A percentile compares a stretch with the other conserved stretches of the same genome.
Conservation (phyloP, 805 yeast species). For the Phaffomyces antillensis region DNA sequence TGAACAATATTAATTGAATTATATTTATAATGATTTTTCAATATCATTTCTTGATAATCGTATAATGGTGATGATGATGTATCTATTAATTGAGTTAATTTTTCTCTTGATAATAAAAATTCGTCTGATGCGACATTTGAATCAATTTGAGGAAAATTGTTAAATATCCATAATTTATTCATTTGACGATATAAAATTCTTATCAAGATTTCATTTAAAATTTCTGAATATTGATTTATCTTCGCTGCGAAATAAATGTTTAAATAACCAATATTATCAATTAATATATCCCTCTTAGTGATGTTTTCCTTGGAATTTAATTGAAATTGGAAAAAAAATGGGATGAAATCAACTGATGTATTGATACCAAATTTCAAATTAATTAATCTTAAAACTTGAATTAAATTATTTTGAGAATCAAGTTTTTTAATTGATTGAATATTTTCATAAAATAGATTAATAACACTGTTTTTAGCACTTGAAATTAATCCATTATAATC, state of each 20-base stretch:
- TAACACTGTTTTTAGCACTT: slow-evolving; percentile 12
- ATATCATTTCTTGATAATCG: slow-evolving; percentile 14
- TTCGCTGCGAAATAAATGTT: slow-evolving; percentile 12
- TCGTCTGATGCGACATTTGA: slow-evolving; percentile 4
- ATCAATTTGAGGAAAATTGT: slow-evolving; percentile 6
- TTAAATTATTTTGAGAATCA: slow-evolving; percentile 2
- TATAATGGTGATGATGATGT: slow-evolving; percentile 3
- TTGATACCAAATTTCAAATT: slow-evolving; percentile 37
- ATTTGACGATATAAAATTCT: slow-evolving; percentile 19
- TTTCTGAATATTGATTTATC: slow-evolving; percentile 4
- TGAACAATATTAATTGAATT: background rate
- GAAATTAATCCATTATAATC: slow-evolving; percentile 17
- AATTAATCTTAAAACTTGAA: slow-evolving; percentile 15
- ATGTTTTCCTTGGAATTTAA: slow-evolving; percentile 6
- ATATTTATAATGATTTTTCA: slow-evolving; percentile 19
- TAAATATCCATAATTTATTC: slow-evolving; percentile 13
- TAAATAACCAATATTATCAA: slow-evolving; percentile 18
- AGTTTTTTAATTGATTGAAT: slow-evolving; percentile 10
- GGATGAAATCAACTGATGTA: slow-evolving; percentile 36
- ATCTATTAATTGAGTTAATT: slow-evolving; percentile 1
- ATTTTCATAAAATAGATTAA: slow-evolving; percentile 19
- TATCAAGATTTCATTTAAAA: slow-evolving; percentile 11
- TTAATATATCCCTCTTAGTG: slow-evolving; percentile 2
- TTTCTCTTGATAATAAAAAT: slow-evolving; percentile 5
- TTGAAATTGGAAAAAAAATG: slow-evolving; percentile 41